Percentiles rank a stretch among this genome's conserved stretches.
These are phyloP conservation scores for Aegilops tauschii DNA, from an alignment of 176 grass and related monocot species.

Conservation along the genomic window DNA sequence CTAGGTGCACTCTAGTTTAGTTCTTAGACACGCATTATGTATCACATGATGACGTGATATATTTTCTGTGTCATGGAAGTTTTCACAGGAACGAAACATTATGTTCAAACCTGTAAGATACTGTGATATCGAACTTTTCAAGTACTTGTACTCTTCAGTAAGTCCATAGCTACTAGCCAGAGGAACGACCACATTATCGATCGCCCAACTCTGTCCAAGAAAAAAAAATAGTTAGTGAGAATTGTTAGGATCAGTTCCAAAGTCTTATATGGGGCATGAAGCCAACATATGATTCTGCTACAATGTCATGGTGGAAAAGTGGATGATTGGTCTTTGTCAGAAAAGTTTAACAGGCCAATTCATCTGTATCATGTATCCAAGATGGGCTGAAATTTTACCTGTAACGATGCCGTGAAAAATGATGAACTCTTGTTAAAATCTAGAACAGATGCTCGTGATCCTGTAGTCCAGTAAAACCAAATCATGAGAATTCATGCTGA, in stretches of 20 bases:
- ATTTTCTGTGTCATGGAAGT: neutral
- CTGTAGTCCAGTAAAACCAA: slow-evolving; percentile 35
- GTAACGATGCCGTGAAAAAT: slow-evolving; percentile 53
- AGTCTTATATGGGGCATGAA: neutral
- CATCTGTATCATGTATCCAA: neutral
- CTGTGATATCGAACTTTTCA: slow-evolving; percentile 73
- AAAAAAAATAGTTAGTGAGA: neutral
- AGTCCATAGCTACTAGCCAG: slow-evolving; percentile 67
- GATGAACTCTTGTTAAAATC: slow-evolving; percentile 98
- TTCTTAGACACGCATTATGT: neutral
- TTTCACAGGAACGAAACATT: neutral
- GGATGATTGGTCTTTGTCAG: neutral
- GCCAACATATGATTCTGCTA: neutral
- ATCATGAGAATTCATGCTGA: neutral
- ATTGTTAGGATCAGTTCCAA: neutral
- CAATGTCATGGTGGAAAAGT: neutral
- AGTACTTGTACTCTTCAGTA: slow-evolving; percentile 73
- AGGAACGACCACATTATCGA: slow-evolving; percentile 91
- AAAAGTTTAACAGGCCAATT: neutral
- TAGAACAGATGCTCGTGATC: slow-evolving; percentile 80
- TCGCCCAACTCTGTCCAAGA: slow-evolving; percentile 65
- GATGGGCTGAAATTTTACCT: slow-evolving; percentile 43
- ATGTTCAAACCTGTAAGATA: slow-evolving; percentile 75
- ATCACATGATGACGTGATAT: neutral
- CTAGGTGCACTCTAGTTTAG: neutral